Evolutionary conservation across 176 grass and related monocot species (phyloP), one percentile per base, ranked within the genome.

Genomic region (Raddia distichophylla): DNA sequence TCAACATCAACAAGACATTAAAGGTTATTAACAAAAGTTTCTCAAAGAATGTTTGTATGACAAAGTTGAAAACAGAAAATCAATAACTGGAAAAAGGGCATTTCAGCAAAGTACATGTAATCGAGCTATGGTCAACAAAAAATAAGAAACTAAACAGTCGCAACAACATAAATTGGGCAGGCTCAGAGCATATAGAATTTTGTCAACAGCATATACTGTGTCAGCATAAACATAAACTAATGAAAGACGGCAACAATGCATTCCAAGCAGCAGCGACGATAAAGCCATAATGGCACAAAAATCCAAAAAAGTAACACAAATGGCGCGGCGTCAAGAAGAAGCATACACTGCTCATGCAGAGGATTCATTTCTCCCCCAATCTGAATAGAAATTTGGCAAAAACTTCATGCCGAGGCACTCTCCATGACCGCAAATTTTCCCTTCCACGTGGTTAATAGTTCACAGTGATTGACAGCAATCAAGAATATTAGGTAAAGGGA

Each of bases 101-200:
- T 61, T 46, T 74, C 2, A 61, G 19, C 52, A 74, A 65, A 64
- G 56, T 53, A 77, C 60, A 88, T 4, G 5, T 13, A 33, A 52
- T 32, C 10, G 56, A 76, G 50, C 50, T 35, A 7, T 44, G 76
- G 27, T 4, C 5, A 4, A 50, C 77, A 80, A 8, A 74, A 54
- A 74, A 27, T 10, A 87, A 60, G 45, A 66, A 74, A 60, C 10
- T 34, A 4, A 17, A 62, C 13, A 43, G 40, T 34, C 75, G 6
- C 4, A 46, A 7, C 10, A 7, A 60, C 46, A 54, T 33, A 17
- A 78, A 44, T 14, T 52, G 11, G n/a, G 48, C 45, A 71, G 19
- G 9, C 14, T 8, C 20, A 75, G 9, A 49, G 1, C 35, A 6
- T 48, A 32, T 17, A 65, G 40, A 7, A 33, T 44, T 55, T 16